These are phyloP conservation scores for Plasmodium vivax DNA, from an alignment of 169 alveolate species.

Conservation along the genomic window DNA sequence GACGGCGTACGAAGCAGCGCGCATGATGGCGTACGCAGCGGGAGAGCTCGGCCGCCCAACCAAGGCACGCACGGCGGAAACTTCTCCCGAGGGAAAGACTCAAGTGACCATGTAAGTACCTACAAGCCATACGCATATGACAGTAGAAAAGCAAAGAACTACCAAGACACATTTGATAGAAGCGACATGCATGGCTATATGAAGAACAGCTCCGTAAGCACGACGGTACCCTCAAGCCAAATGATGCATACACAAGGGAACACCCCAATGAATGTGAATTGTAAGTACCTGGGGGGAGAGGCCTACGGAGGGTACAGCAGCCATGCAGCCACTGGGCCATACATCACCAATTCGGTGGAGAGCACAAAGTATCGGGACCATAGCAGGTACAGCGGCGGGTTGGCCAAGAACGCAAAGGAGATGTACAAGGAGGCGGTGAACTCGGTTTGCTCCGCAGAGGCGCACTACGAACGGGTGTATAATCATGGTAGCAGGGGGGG, in stretches of 20 bases:
- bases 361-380: constrained; percentile 1
- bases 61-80: constrained; percentile 5
- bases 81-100: constrained; percentile 47
- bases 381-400: background rate
- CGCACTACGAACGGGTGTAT: constrained; percentile 34
- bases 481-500: background rate
- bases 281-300: background rate
- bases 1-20: background rate
- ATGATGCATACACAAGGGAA: constrained; percentile 10
- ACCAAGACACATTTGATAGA: constrained; percentile 17
- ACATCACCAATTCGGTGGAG: constrained; percentile 7
- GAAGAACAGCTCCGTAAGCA: constrained; percentile 25
- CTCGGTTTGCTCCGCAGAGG: constrained; percentile 4
- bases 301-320: background rate
- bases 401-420: constrained; percentile 5
- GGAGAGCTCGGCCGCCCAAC: background rate
- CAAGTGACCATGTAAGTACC: constrained; percentile 16
- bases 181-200: constrained; percentile 5
- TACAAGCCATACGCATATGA: constrained; percentile 15
- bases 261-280: constrained; percentile 13
- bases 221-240: background rate
- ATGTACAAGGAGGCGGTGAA: constrained; percentile 46
- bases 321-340: background rate
- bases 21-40: background rate
- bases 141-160: constrained; percentile 4